These are phyloP conservation scores for Aristolochia contorta DNA, from an alignment of 164 flowering plant genomes.

Conservation along the genomic window DNA sequence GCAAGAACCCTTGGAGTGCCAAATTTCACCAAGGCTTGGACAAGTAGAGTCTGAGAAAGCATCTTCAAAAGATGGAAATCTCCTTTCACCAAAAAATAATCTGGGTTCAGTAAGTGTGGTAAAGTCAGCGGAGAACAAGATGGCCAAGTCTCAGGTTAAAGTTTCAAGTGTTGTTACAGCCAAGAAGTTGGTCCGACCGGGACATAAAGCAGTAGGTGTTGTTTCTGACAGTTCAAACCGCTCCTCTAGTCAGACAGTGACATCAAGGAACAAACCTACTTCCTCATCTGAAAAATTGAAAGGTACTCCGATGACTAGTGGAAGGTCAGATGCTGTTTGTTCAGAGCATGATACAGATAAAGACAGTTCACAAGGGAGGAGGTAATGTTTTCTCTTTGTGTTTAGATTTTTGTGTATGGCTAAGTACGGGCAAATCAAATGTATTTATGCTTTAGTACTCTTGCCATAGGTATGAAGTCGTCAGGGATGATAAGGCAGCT, in stretches of 20 bases:
- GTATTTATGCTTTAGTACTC: background rate
- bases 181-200: slow-evolving; percentile 25
- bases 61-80: slow-evolving; percentile 24
- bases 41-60: slow-evolving; percentile 26
- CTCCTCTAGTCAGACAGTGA: slow-evolving; percentile 25
- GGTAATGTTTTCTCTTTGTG: slow-evolving; percentile 20
- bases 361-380: slow-evolving; percentile 20
- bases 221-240: slow-evolving; percentile 25
- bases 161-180: slow-evolving; percentile 18
- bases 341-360: slow-evolving; percentile 20
- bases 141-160: slow-evolving; percentile 26
- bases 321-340: slow-evolving; percentile 7
- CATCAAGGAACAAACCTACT: slow-evolving; percentile 32
- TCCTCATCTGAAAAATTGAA: slow-evolving; percentile 38
- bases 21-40: slow-evolving; percentile 20
- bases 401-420: background rate
- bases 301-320: slow-evolving; percentile 28
- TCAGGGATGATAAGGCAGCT: slow-evolving; percentile 27
- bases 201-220: slow-evolving; percentile 21
- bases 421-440: background rate
- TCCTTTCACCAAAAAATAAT: slow-evolving; percentile 28
- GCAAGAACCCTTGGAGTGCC: slow-evolving; percentile 12
- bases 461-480: slow-evolving; percentile 26
- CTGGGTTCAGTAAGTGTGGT: slow-evolving; percentile 18
- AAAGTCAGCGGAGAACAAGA: slow-evolving; percentile 28